These are phyloP conservation scores for Physocladia obscura DNA, from an alignment of 192 early-diverging fungal species.

Conservation along the genomic window DNA sequence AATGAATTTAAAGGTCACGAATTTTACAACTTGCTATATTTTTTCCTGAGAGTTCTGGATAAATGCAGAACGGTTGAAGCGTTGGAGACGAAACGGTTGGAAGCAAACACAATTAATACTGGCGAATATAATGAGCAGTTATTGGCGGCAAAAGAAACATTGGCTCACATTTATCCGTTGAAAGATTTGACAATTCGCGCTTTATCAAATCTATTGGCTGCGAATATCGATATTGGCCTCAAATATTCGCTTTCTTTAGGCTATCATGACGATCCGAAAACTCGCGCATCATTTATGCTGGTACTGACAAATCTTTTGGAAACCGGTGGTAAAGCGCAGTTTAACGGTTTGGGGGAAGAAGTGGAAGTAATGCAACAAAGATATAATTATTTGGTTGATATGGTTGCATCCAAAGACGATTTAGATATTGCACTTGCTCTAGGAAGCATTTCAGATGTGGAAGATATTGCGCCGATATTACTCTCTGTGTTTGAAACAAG, in stretches of 20 bases:
- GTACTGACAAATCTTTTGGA: slow-evolving; percentile 91
- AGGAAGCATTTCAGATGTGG: slow-evolving; percentile 87
- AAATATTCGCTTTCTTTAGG: slow-evolving; percentile 85
- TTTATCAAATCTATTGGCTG: slow-evolving; percentile 83
- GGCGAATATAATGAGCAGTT: slow-evolving; percentile 24
- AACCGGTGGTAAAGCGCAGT: slow-evolving; percentile 61
- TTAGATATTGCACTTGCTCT: slow-evolving; percentile 78
- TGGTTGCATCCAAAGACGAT: slow-evolving; percentile 40
- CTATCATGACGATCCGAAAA: slow-evolving; percentile 88
- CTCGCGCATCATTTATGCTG: slow-evolving; percentile 88
- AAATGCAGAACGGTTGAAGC: slow-evolving; percentile 64
- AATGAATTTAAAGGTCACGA: slow-evolving; percentile 60
- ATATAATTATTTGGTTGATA: slow-evolving; percentile 77
- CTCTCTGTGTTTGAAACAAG: slow-evolving; percentile 78
- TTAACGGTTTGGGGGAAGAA: slow-evolving; percentile 77
- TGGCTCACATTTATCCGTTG: slow-evolving; percentile 64
- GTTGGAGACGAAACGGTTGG: slow-evolving; percentile 14
- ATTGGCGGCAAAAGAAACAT: slow-evolving; percentile 53
- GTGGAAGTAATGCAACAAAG: slow-evolving; percentile 67
- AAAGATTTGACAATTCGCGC: slow-evolving; percentile 87
- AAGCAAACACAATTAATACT: slow-evolving; percentile 6
- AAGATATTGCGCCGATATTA: slow-evolving; percentile 79
- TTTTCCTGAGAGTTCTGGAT: slow-evolving; percentile 74
- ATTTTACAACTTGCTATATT: slow-evolving; percentile 73
- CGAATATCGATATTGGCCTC: slow-evolving; percentile 90